phyloP scores from a whole-genome alignment of 23 red algal species.

The Cyanidioschyzon merolae region DNA sequence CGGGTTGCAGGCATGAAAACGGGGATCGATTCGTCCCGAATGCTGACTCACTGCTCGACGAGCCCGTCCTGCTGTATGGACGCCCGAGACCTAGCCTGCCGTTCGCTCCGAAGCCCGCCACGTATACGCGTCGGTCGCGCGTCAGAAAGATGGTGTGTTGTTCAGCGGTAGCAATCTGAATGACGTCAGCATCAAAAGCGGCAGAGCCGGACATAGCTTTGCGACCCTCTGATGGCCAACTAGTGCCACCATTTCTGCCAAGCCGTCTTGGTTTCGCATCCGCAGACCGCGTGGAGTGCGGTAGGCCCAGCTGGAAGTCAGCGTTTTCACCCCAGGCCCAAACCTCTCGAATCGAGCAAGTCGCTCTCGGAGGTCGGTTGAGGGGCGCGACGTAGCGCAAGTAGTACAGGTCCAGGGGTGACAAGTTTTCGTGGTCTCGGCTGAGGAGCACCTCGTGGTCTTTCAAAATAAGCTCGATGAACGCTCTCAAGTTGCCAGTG shows the following conservation, averaged over 20 bases:
- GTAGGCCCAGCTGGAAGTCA: constrained; percentile 11
- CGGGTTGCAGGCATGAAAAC: not conserved
- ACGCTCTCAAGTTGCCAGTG: not conserved
- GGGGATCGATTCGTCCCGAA: not conserved
- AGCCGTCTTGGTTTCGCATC: not conserved
- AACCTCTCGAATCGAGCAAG: not conserved
- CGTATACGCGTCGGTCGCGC: not conserved
- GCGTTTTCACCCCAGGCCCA: constrained; percentile 9
- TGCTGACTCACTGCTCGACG: not conserved
- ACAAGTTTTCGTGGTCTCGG: not conserved
- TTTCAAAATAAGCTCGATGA: not conserved
- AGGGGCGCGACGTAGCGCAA: not conserved
- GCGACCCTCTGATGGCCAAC: not conserved
- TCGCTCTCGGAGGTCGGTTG: not conserved
- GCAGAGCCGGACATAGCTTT: not conserved
- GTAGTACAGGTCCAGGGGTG: constrained; percentile 5
- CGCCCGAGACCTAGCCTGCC: not conserved
- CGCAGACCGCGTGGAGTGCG: not conserved
- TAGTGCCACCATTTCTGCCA: not conserved
- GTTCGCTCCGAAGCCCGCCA: constrained; percentile 5
- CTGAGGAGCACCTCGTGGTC: not conserved
- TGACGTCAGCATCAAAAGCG: not conserved
- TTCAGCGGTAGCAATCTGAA: not conserved
- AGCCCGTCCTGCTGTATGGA: not conserved
- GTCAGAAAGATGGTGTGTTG: constrained; percentile 7